Evolutionary conservation across 2,329 filamentous ascomycete genomes (phyloP), one percentile per base, ranked within the genome.

Genomic region (Alternaria burnsii): DNA sequence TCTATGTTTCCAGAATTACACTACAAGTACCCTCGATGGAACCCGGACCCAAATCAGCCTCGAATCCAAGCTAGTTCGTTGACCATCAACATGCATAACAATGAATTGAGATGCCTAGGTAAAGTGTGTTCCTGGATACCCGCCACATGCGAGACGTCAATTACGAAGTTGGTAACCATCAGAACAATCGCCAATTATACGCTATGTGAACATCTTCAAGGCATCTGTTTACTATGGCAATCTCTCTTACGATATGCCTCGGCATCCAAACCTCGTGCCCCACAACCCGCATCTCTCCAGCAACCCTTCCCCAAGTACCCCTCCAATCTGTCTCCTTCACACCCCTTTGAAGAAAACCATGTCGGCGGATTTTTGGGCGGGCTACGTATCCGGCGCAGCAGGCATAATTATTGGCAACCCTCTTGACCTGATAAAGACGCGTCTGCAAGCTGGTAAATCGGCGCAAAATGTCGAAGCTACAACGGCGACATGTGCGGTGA

Each of bases 291-390:
- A 56, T 18, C 57, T 14, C 20, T 42, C 34, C 46, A 51, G 28
- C 44, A 28, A 42, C 43, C 50, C 12, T 43, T 10, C 46, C 38
- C 55, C 58, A 62, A 55, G 55, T 62, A 46, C 62, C 61, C 63
- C 61, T 63, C 68, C 47, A 63, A 54, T 42, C 53, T 30, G 20
- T n/a, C 24, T 24, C 52, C 42, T 47, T 54, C 16, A 38, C 44
- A 8, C 8, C 30, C 42, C 42, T 24, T 26, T 50, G 32, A 46
- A 38, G 20, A 11, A 46, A 50, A 32, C 58, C 59, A 94, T 95
- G 91, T 92, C 91, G 52, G 88, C 92, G 69, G 94, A 97, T 76
- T 97, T 97, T 79, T 97, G 92, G 91, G 92, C 94, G 59, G 93
- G 94, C 72, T 97, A 97, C 79, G 81, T 95, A 62, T 94, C 91